phyloP scores from a whole-genome alignment of 163 green algal genomes.

The Trebouxiophyceae sp. region DNA sequence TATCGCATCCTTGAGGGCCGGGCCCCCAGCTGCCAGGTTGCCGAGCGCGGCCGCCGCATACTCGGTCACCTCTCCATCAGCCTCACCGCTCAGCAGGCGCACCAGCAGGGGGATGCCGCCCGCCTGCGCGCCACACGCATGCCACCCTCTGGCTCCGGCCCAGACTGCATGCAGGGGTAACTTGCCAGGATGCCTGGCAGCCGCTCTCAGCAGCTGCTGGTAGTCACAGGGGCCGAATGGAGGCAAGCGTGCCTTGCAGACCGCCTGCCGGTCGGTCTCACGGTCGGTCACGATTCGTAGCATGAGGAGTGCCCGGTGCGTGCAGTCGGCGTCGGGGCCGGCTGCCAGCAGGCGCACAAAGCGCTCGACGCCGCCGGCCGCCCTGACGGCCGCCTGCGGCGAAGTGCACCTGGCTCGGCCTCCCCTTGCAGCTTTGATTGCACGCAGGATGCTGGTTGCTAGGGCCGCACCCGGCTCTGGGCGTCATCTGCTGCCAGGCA shows the following conservation, averaged over 20 bases:
- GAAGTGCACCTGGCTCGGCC: too few relatives aligned
- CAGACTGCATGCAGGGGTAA: too few relatives aligned
- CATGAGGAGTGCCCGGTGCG: slow-evolving; percentile 28
- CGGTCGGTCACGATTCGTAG: slow-evolving; percentile 30
- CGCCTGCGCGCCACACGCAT: slow-evolving; percentile 1
- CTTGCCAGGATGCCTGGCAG: too few relatives aligned
- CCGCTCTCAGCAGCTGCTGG: too few relatives aligned
- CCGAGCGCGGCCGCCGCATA: slow-evolving; percentile 28
- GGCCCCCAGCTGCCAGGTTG: slow-evolving; percentile 29
- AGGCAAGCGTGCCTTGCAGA: slow-evolving; percentile 2
- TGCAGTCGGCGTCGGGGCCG: slow-evolving; percentile 14
- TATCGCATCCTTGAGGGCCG: slow-evolving; percentile 29
- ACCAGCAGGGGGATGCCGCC: slow-evolving; percentile 16
- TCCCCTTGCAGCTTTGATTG: not conserved
- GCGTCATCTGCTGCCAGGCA: slow-evolving; percentile 24
- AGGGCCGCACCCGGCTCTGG: slow-evolving; percentile 12
- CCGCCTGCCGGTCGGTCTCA: slow-evolving; percentile 24
- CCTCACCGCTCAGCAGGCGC: slow-evolving; percentile 6
- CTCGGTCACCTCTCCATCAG: slow-evolving; percentile 23
- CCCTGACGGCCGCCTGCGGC: slow-evolving; percentile 18
- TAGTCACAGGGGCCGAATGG: not conserved
- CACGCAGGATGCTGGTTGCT: not conserved
- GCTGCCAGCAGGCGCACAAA: slow-evolving; percentile 19
- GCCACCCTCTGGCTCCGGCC: too few relatives aligned
- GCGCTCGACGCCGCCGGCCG: slow-evolving; percentile 14